These are phyloP conservation scores for Agrostemma githago DNA, from an alignment of 148 eudicot species.

Conservation along the genomic window DNA sequence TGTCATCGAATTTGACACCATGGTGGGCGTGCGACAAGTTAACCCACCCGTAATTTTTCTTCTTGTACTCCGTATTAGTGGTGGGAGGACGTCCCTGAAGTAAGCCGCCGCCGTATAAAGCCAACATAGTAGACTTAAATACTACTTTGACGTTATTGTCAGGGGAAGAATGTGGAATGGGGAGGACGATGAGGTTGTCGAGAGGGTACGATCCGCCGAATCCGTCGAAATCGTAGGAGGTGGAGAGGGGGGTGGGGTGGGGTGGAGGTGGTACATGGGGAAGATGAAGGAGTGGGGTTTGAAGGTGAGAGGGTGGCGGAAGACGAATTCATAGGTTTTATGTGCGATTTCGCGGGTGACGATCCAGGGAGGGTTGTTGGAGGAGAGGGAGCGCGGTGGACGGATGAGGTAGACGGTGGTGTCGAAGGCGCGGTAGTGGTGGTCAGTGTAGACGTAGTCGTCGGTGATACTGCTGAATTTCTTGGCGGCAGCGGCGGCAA, in stretches of 20 bases:
- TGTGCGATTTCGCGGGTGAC: not conserved
- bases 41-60: too few relatives aligned
- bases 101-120: not conserved
- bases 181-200: not conserved
- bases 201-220: not conserved
- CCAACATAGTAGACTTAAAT: not conserved
- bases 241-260: not conserved
- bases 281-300: not conserved
- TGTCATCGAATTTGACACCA: too few relatives aligned
- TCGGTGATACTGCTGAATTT: too few relatives aligned
- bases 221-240: not conserved
- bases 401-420: constrained; percentile 1
- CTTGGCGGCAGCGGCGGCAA: too few relatives aligned
- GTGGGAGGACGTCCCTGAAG: not conserved
- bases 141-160: not conserved
- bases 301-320: constrained; percentile 8
- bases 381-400: not conserved
- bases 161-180: not conserved
- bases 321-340: not conserved
- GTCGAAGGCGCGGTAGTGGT: not conserved
- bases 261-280: not conserved
- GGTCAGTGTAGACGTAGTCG: too few relatives aligned
- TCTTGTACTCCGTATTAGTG: too few relatives aligned
- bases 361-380: not conserved
- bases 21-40: too few relatives aligned